Base-by-base conservation (phyloP, 768 basidiomycete species). In the Paxillus rubicundulus region DNA sequence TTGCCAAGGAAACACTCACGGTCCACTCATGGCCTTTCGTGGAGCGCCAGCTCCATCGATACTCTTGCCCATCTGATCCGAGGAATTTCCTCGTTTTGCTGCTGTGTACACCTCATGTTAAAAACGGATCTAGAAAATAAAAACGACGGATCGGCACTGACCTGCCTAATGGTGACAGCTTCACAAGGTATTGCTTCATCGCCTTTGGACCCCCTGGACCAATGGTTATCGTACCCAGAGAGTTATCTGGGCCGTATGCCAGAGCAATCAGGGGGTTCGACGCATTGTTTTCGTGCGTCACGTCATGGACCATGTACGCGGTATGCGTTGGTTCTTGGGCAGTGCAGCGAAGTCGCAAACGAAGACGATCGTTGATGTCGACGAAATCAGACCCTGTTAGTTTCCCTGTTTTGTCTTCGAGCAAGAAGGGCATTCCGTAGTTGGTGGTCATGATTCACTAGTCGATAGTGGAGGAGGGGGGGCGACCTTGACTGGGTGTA, bases 321-420 rank as follows among this genome's bases (percentile, higher is more conserved):
- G 73, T 70, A 38, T 73, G 76, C 1, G 69, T 68, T 8, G 70
- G 20, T 47, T 75, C 74, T 37, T 71, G 69, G 0, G 73, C 70
- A 9, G 78, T 82, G 54, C 81, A 77, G 33, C 77, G 74, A 50
- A 82, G 70, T 46, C 62, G 65, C 55, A 85, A 69, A 28, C 70
- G 71, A 62, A 85, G 74, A 17, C 86, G 82, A 44, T 81, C 81
- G 65, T 87, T 73, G 56, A 86, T 72, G 67, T 88, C 87, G 45
- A 77, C 62, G 61, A 83, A 88, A 17, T 82, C 78, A 4, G 83
- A 78, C 33, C 77, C 81, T 12, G 71, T 69, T 34, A 83, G 66
- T 33, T 61, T 67, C 4, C 84, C 85, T 6, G 78, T 79, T 50
- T 71, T 79, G 70, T 87, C 86, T 62, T 85, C 82, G 51, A 89